Evolutionary conservation across 1,284 basidiomycete genomes (phyloP).

Genomic region (Macrocybe sp.): DNA sequence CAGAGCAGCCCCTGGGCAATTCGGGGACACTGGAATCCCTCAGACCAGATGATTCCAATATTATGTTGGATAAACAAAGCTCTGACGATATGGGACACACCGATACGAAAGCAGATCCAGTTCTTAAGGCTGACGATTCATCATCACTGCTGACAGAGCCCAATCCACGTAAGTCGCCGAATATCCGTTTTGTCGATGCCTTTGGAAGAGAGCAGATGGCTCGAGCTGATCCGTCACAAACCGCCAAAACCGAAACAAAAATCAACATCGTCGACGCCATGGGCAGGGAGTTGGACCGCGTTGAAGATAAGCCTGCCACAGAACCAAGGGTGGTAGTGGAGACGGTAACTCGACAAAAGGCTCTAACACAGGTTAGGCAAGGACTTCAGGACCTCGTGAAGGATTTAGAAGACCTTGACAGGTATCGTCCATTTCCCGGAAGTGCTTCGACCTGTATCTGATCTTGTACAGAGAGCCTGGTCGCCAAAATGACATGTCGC

Average conservation of each 20-base stretch:
- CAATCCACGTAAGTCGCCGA: constrained; percentile 27
- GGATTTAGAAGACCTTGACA: constrained; percentile 50
- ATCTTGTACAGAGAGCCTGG: constrained; percentile 17
- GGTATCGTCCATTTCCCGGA: constrained; percentile 29
- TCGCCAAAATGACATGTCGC: constrained; percentile 32
- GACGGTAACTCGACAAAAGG: constrained; percentile 36
- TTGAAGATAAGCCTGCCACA: constrained; percentile 18
- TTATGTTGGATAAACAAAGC: too few relatives aligned
- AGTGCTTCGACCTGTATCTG: constrained; percentile 1
- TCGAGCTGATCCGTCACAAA: constrained; percentile 9
- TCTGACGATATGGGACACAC: background rate
- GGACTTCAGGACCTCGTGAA: constrained; percentile 51
- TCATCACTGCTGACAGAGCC: constrained; percentile 12
- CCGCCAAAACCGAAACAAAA: constrained; percentile 29
- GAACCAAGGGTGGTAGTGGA: constrained; percentile 6
- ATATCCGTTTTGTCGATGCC: constrained; percentile 55
- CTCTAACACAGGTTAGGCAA: constrained; percentile 49
- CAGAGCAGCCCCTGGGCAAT: constrained; percentile 17
- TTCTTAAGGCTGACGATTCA: constrained; percentile 1
- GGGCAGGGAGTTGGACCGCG: constrained; percentile 48
- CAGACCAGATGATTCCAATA: too few relatives aligned
- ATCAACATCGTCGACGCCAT: constrained; percentile 60
- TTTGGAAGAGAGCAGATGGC: constrained; percentile 33
- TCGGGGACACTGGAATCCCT: too few relatives aligned
- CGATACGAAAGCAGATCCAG: background rate